Evolutionary conservation across 1,139 yeast species (phyloP).

Genomic region (Magnusiomyces tetraspermus): DNA sequence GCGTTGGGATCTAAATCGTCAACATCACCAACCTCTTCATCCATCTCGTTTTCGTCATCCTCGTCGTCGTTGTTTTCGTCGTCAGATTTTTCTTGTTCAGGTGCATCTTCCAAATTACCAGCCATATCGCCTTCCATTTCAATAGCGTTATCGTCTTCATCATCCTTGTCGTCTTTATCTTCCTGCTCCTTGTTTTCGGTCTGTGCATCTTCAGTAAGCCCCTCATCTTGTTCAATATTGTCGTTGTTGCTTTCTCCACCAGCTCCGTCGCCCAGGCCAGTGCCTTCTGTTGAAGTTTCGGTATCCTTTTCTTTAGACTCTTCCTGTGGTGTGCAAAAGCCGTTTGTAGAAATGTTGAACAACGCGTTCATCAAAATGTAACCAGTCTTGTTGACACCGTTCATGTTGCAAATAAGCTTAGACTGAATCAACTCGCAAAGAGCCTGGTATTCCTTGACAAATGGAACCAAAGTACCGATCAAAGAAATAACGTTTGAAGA

Average conservation of each 20-base stretch:
- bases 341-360: conserved; percentile 60
- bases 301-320: conserved; percentile 58
- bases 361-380: conserved; percentile 50
- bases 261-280: conserved; percentile 96
- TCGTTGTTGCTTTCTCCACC: conserved; percentile 76
- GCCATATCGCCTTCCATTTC: conserved; percentile 97
- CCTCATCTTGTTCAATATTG: conserved; percentile 89
- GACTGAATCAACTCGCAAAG: conserved; percentile 19
- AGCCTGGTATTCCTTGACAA: conserved; percentile 25
- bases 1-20: conserved; percentile 93
- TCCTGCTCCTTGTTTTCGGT: conserved; percentile 68
- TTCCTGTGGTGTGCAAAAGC: conserved; percentile 88
- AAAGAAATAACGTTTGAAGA: conserved; percentile 24
- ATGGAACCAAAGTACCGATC: conserved; percentile 32
- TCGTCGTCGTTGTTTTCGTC: conserved; percentile 48
- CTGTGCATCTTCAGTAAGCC: conserved; percentile 80
- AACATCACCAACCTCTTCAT: conserved; percentile 82
- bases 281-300: conserved; percentile 51
- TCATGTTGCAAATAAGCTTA: conserved; percentile 17
- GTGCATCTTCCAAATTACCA: conserved; percentile 69
- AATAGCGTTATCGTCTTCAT: conserved; percentile 59
- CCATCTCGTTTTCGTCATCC: conserved; percentile 52
- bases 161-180: conserved; percentile 51
- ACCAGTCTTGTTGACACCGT: conserved; percentile 49
- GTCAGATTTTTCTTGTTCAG: conserved; percentile 50